These are phyloP conservation scores for Fusarium sp. DNA, from an alignment of 2,329 filamentous ascomycete genomes.

Conservation along the genomic window DNA sequence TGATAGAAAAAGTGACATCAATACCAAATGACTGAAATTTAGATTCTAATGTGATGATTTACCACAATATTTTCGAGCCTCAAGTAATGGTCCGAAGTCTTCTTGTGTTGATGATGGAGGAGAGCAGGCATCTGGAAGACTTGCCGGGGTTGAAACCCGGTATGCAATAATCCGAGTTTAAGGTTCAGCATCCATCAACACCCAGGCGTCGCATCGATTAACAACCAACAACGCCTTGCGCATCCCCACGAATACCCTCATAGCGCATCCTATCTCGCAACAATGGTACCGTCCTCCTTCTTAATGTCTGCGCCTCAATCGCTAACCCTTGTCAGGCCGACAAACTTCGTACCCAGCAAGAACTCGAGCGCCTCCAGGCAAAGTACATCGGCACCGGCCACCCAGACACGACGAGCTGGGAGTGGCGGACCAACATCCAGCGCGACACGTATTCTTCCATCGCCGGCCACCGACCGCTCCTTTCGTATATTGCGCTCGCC, in stretches of 20 bases:
- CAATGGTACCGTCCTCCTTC: slow-evolving; percentile 39
- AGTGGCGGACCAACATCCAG: slow-evolving; percentile 96
- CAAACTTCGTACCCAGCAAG: slow-evolving; percentile 96
- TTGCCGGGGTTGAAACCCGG: neutral
- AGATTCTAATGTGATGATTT: no score
- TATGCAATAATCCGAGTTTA: neutral
- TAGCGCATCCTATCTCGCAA: neutral
- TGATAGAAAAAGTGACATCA: neutral
- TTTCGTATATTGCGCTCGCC: slow-evolving; percentile 90
- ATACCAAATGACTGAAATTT: no score
- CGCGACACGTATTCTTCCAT: slow-evolving; percentile 93
- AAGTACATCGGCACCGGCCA: slow-evolving; percentile 97
- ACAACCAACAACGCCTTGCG: neutral
- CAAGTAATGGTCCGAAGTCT: no score
- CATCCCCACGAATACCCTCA: neutral
- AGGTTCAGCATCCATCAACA: neutral
- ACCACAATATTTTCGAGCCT: no score
- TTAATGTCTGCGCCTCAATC: neutral
- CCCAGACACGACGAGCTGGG: slow-evolving; percentile 96
- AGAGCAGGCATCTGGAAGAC: neutral
- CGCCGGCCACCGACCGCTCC: slow-evolving; percentile 87
- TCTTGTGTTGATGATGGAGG: no score
- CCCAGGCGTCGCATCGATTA: neutral
- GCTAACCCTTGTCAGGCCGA: slow-evolving; percentile 74
- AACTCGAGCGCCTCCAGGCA: slow-evolving; percentile 95